Evolutionary conservation across 2,329 filamentous ascomycete species (phyloP).

Genomic region (Cadophora luteo-olivacea): DNA sequence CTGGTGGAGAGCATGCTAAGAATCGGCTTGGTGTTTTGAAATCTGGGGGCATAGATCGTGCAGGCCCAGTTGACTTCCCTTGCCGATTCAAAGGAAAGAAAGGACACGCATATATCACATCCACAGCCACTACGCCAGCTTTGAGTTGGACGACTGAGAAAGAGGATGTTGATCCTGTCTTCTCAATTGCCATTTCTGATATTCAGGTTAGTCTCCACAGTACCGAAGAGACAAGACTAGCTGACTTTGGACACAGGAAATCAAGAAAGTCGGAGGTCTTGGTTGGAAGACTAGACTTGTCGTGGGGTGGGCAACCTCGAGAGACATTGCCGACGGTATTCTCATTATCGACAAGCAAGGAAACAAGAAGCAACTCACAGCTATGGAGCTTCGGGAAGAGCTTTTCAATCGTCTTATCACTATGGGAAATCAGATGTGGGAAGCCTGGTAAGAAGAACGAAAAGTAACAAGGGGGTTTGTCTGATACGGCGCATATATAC

Average conservation of each 20-base stretch:
- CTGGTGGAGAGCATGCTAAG: slow-evolving; percentile 65
- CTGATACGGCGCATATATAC: neutral
- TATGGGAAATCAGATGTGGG: slow-evolving; percentile 85
- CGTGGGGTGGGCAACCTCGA: slow-evolving; percentile 78
- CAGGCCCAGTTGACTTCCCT: slow-evolving; percentile 80
- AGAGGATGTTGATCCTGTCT: slow-evolving; percentile 64
- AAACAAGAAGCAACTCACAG: slow-evolving; percentile 68
- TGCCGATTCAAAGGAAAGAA: slow-evolving; percentile 73
- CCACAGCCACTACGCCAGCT: slow-evolving; percentile 69
- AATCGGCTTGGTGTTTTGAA: slow-evolving; percentile 74
- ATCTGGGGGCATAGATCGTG: slow-evolving; percentile 50
- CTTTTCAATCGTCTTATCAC: slow-evolving; percentile 80
- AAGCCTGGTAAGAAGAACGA: slow-evolving; percentile 62
- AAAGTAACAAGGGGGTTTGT: neutral
- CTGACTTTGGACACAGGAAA: slow-evolving; percentile 50
- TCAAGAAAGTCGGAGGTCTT: slow-evolving; percentile 81
- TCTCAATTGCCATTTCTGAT: slow-evolving; percentile 73
- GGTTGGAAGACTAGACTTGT: slow-evolving; percentile 87
- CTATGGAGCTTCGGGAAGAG: slow-evolving; percentile 75
- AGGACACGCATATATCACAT: slow-evolving; percentile 74
- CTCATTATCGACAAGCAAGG: slow-evolving; percentile 55
- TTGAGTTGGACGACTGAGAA: slow-evolving; percentile 56
- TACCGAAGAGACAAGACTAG: neutral
- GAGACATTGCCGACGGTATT: slow-evolving; percentile 74
- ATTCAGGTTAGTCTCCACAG: slow-evolving; percentile 51